Percentiles rank a stretch among this genome's conserved stretches.
Evolutionary conservation across 73 alveolate genomes (phyloP).

Genomic region (Symbiodinium pilosum): DNA sequence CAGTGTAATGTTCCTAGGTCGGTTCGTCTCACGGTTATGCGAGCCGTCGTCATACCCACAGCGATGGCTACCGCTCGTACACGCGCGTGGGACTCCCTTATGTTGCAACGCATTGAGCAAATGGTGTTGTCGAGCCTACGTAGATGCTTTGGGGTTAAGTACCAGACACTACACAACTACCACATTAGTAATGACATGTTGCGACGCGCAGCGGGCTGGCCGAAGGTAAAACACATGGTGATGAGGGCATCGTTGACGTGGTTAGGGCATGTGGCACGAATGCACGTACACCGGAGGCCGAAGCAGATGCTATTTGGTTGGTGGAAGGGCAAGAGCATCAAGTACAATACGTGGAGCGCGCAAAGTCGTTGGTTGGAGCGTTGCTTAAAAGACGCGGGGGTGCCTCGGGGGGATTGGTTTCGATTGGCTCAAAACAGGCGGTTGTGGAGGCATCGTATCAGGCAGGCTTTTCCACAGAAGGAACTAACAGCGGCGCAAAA

Average conservation of each 20-base stretch:
- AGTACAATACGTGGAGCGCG: not conserved
- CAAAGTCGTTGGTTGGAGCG: conserved; percentile 48
- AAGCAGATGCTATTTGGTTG: conserved; percentile 26
- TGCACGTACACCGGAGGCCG: not conserved
- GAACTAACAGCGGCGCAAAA: not conserved
- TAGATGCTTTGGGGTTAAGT: conserved; percentile 9
- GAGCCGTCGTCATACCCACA: conserved; percentile 26
- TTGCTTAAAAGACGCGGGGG: not conserved
- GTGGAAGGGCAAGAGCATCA: not conserved
- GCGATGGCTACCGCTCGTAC: conserved; percentile 1
- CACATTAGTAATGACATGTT: conserved; percentile 5
- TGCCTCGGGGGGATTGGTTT: conserved; percentile 18
- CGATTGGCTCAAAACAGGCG: conserved; percentile 12
- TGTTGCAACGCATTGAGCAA: not conserved
- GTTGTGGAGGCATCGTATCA: not conserved
- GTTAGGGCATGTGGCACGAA: conserved; percentile 33
- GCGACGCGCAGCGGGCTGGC: conserved; percentile 46
- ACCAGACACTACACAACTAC: not conserved
- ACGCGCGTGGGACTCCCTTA: not conserved
- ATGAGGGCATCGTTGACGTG: conserved; percentile 20
- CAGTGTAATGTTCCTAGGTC: not conserved
- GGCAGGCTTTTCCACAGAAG: not conserved
- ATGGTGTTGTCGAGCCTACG: not conserved
- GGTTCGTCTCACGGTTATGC: not conserved
- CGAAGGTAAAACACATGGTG: not conserved